Conservation (phyloP, 352 stramenopile genomes). For the Thalassiosira livingstoniorum region DNA sequence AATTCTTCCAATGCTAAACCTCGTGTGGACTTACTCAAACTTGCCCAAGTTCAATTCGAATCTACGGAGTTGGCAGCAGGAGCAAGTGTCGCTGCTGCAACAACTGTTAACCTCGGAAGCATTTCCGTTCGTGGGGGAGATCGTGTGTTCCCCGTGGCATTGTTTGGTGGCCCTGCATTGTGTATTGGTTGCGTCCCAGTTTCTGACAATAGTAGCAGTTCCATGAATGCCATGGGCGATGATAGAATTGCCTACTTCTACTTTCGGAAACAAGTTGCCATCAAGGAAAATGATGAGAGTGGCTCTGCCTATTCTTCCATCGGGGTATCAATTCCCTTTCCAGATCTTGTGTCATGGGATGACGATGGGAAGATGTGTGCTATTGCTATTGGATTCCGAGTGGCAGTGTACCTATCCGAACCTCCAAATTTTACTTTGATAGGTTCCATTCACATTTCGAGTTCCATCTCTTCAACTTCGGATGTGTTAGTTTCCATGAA, state of each 20-base stretch:
- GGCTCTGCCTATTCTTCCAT: slow-evolving; percentile 65
- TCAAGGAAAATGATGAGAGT: slow-evolving; percentile 58
- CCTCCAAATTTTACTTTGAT: slow-evolving; percentile 73
- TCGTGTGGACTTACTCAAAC: slow-evolving; percentile 67
- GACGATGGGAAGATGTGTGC: slow-evolving; percentile 77
- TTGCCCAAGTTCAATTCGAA: slow-evolving; percentile 63
- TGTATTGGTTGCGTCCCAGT: slow-evolving; percentile 65
- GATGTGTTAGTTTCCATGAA: slow-evolving; percentile 69
- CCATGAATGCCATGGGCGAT: slow-evolving; percentile 45
- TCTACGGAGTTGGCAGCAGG: slow-evolving; percentile 57
- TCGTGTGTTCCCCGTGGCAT: slow-evolving; percentile 59
- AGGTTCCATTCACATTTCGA: slow-evolving; percentile 55
- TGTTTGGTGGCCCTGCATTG: slow-evolving; percentile 82
- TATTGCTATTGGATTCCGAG: slow-evolving; percentile 65
- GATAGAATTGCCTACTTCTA: slow-evolving; percentile 76
- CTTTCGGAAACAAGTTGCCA: slow-evolving; percentile 42
- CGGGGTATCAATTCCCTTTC: slow-evolving; percentile 76
- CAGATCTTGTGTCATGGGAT: slow-evolving; percentile 80
- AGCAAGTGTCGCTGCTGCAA: slow-evolving; percentile 58
- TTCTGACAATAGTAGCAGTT: slow-evolving; percentile 21
- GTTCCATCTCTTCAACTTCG: slow-evolving; percentile 21
- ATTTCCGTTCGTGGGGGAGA: slow-evolving; percentile 72
- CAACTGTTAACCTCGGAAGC: slow-evolving; percentile 66
- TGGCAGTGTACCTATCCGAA: slow-evolving; percentile 77
- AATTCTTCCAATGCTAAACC: too few relatives aligned